Conservation (phyloP, 75 land plant genomes). For the Cunninghamia lanceolata region DNA sequence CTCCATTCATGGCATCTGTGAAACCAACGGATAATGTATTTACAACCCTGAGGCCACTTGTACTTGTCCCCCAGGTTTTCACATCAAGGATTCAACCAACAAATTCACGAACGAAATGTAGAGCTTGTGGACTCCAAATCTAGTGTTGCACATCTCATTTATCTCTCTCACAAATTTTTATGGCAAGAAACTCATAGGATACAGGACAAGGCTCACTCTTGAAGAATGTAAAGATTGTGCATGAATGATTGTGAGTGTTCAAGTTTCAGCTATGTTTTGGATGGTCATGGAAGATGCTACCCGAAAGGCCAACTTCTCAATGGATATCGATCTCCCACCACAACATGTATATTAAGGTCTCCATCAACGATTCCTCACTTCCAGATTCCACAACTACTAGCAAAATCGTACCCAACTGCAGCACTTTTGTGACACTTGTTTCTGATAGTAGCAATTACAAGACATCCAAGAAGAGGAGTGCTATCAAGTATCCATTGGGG, state of each 20-base stretch:
- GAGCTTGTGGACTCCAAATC: not conserved
- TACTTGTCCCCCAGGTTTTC: no score
- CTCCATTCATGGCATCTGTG: no score
- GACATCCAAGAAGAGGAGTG: not conserved
- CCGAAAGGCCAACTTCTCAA: not conserved
- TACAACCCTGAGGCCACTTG: no score
- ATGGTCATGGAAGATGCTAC: not conserved
- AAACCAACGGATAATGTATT: no score
- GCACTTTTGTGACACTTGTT: not conserved
- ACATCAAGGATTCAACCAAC: not conserved
- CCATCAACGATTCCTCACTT: not conserved
- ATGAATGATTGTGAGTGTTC: not conserved
- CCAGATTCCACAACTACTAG: not conserved
- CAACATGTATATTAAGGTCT: not conserved
- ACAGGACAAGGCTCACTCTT: not conserved
- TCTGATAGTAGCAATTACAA: not conserved
- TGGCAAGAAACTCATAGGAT: not conserved
- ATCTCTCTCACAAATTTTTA: not conserved
- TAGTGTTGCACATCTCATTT: no score
- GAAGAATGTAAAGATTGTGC: not conserved
- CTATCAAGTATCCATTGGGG: not conserved
- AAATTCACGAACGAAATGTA: not conserved
- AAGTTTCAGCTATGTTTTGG: not conserved
- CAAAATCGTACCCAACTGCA: not conserved
- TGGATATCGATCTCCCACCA: not conserved